Conservation (phyloP, 2,329 filamentous ascomycete species). For the Bisporella sp. region DNA sequence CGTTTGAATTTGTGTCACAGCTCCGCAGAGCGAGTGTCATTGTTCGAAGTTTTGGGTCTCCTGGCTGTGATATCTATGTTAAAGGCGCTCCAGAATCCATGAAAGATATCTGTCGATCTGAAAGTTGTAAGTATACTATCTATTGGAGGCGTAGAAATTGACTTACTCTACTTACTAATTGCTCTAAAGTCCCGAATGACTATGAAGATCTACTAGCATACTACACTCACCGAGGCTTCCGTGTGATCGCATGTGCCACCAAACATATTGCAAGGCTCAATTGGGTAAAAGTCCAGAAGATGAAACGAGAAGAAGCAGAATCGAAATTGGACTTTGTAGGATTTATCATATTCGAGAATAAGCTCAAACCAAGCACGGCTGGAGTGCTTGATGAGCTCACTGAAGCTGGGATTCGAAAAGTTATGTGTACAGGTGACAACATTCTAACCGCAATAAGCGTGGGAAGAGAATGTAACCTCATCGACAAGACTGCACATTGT, state of each 20-base stretch:
- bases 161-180: constrained; percentile 2
- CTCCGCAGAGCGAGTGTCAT: constrained; percentile 88
- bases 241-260: constrained; percentile 91
- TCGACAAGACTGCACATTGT: constrained; percentile 76
- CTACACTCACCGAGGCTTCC: constrained; percentile 93
- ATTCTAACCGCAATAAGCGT: constrained; percentile 96
- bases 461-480: constrained; percentile 78
- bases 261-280: constrained; percentile 82
- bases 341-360: constrained; percentile 99
- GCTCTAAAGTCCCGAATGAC: constrained; percentile 61
- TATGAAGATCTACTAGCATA: constrained; percentile 84
- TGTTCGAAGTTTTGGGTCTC: constrained; percentile 79
- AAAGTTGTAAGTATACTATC: constrained; percentile 56
- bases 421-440: constrained; percentile 98
- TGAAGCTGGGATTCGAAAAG: constrained; percentile 74
- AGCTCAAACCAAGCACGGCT: constrained; percentile 82
- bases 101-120: constrained; percentile 80
- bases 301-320: constrained; percentile 82
- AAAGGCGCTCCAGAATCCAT: constrained; percentile 97
- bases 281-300: constrained; percentile 92
- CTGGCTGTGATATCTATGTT: constrained; percentile 81
- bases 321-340: constrained; percentile 79
- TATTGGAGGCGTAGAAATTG: background rate
- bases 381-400: constrained; percentile 75
- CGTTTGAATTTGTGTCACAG: constrained; percentile 93